A percentile compares a stretch with the other conserved stretches of the same genome.
phyloP scores from a whole-genome alignment of 1,284 basidiomycete species.

The Quambalaria eucalypti region DNA sequence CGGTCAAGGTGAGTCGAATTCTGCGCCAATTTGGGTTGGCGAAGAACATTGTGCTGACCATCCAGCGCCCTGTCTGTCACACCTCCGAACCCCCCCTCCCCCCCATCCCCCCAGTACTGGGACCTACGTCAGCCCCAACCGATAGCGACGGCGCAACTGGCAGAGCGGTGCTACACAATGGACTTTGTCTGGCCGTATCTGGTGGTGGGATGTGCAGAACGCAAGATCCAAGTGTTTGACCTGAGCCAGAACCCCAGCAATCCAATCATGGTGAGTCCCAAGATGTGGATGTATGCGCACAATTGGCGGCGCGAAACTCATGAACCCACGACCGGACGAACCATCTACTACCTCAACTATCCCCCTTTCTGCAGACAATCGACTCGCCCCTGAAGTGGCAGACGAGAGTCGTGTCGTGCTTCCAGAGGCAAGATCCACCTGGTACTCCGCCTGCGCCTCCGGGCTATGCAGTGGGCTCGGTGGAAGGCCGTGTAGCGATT shows the following conservation, averaged over 20 bases:
- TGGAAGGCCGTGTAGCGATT: conserved; percentile 90
- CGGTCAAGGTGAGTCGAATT: conserved; percentile 59
- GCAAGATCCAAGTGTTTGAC: conserved; percentile 80
- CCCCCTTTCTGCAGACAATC: conserved; percentile 3
- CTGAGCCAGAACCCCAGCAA: conserved; percentile 60
- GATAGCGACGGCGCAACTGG: conserved; percentile 67
- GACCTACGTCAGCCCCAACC: conserved; percentile 67
- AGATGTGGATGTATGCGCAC: neutral
- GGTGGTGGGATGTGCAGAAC: conserved; percentile 83
- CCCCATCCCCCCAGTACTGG: conserved; percentile 76
- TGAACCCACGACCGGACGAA: too few species aligned
- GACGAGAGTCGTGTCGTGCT: conserved; percentile 78
- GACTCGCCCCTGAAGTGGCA: conserved; percentile 65
- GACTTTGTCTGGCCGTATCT: conserved; percentile 76
- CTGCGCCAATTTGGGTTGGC: too few species aligned
- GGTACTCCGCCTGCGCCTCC: conserved; percentile 29
- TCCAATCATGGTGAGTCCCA: conserved; percentile 46
- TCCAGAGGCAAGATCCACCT: conserved; percentile 59
- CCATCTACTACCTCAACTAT: neutral
- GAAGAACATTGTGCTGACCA: neutral
- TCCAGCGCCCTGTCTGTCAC: neutral
- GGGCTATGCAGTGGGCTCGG: conserved; percentile 68
- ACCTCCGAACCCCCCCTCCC: neutral
- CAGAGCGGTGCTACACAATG: conserved; percentile 76
- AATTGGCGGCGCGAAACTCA: too few species aligned